Evolutionary conservation across 495 filamentous ascomycete genomes (phyloP).

Genomic region (Neurospora tetrasperma): DNA sequence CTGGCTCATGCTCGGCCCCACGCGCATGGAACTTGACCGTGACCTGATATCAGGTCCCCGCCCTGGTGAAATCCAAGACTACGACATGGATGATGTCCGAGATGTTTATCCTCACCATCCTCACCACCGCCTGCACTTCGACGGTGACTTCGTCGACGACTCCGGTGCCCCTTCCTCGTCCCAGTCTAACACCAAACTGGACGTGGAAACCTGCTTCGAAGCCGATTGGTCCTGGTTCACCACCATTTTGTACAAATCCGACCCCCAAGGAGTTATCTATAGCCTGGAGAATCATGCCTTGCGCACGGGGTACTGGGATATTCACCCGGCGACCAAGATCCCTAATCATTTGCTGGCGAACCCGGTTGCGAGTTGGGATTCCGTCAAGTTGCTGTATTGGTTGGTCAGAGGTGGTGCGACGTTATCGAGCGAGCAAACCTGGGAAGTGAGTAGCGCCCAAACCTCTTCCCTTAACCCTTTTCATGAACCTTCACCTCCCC

Average conservation of each 20-base stretch:
- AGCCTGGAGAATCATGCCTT: background rate
- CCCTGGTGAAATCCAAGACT: background rate
- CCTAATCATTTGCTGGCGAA: slow-evolving; percentile 22
- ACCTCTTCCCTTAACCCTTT: background rate
- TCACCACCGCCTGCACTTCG: background rate
- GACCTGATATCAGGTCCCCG: background rate
- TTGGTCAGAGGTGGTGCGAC: slow-evolving; percentile 21
- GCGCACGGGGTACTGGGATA: slow-evolving; percentile 10
- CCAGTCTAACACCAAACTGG: background rate
- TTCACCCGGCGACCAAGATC: slow-evolving; percentile 22
- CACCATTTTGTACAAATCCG: background rate
- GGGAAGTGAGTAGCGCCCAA: slow-evolving; percentile 23
- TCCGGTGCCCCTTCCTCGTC: background rate
- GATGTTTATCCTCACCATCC: background rate
- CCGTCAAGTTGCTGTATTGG: slow-evolving; percentile 29
- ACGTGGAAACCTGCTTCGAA: slow-evolving; percentile 3
- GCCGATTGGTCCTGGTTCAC: slow-evolving; percentile 10
- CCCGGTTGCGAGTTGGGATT: slow-evolving; percentile 17
- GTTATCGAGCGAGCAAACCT: slow-evolving; percentile 14
- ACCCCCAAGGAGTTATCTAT: background rate
- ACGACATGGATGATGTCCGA: background rate
- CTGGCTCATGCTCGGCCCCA: background rate
- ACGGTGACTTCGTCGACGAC: background rate
- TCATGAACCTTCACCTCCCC: background rate
- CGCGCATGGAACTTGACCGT: background rate